Conservation (phyloP, 192 early-diverging fungal species). For the Backusella liffmaniae region DNA sequence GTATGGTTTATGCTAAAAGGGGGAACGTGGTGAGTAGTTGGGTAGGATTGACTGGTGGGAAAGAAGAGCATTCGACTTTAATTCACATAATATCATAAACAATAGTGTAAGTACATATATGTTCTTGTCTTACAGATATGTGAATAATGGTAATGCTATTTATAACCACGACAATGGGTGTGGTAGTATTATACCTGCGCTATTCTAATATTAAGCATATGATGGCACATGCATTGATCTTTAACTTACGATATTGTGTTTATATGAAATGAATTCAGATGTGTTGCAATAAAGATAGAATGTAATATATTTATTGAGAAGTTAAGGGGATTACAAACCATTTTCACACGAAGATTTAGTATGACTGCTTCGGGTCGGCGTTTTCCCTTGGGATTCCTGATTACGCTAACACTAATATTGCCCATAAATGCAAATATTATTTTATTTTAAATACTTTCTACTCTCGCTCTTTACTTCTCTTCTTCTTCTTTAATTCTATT, state of each 20-base stretch:
- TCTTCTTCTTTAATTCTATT: background rate
- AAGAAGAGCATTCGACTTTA: background rate
- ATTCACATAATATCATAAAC: background rate
- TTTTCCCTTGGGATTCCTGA: background rate
- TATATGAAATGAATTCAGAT: too few species aligned
- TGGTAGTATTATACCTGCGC: too few species aligned
- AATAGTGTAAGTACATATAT: background rate
- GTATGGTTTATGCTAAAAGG: too few species aligned
- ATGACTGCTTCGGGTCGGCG: conserved; percentile 5
- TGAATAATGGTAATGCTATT: background rate
- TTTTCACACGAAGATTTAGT: background rate
- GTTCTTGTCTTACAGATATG: background rate
- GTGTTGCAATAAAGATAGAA: too few species aligned
- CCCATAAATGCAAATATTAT: background rate
- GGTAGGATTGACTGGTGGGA: background rate
- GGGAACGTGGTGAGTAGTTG: too few species aligned
- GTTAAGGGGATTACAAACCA: background rate
- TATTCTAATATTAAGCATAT: too few species aligned
- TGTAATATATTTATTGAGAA: too few species aligned
- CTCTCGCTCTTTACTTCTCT: background rate
- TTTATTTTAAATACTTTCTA: background rate
- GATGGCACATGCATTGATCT: too few species aligned
- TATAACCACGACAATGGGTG: too few species aligned
- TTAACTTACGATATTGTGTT: too few species aligned
- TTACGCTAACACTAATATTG: background rate